Conservation (phyloP, 1,284 basidiomycete species). For the Tylopilus sp. region DNA sequence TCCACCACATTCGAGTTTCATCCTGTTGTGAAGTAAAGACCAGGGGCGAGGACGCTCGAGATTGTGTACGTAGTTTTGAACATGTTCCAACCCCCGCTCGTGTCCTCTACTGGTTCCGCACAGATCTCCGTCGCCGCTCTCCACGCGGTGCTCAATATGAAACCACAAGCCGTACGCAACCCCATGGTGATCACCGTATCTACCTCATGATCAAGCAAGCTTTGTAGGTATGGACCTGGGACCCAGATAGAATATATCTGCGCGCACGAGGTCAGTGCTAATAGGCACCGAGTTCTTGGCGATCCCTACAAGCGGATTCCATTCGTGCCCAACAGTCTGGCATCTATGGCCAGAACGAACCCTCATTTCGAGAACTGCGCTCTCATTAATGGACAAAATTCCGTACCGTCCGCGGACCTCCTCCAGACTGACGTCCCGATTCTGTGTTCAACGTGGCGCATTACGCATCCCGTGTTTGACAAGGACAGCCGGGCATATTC, state of each 20-base stretch:
- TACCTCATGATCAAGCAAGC: not conserved
- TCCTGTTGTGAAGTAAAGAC: not conserved
- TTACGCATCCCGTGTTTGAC: conserved; percentile 45
- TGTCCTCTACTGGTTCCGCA: conserved; percentile 46
- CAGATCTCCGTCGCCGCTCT: conserved; percentile 38
- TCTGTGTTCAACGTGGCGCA: conserved; percentile 43
- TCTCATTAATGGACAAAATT: conserved; percentile 7
- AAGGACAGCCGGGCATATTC: conserved; percentile 32
- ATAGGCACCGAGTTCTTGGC: conserved; percentile 8
- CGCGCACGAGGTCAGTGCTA: conserved; percentile 8
- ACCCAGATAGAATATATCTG: not conserved
- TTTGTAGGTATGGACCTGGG: conserved; percentile 1
- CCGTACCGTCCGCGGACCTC: conserved; percentile 43
- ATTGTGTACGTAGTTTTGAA: not conserved
- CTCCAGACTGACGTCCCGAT: conserved; percentile 38
- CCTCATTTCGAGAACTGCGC: conserved; percentile 38
- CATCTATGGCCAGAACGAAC: conserved; percentile 9
- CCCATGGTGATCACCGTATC: not conserved
- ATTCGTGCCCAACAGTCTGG: conserved; percentile 9
- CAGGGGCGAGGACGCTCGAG: not conserved
- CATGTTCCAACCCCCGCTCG: conserved; percentile 10
- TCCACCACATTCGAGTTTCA: conserved; percentile 1
- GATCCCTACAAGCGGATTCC: not conserved
- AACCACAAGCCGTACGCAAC: conserved; percentile 6
- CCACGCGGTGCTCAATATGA: not conserved